Evolutionary conservation across 2,329 filamentous ascomycete genomes (phyloP), one percentile per base, ranked within the genome.

Genomic region (Pezicula rhizophila): DNA sequence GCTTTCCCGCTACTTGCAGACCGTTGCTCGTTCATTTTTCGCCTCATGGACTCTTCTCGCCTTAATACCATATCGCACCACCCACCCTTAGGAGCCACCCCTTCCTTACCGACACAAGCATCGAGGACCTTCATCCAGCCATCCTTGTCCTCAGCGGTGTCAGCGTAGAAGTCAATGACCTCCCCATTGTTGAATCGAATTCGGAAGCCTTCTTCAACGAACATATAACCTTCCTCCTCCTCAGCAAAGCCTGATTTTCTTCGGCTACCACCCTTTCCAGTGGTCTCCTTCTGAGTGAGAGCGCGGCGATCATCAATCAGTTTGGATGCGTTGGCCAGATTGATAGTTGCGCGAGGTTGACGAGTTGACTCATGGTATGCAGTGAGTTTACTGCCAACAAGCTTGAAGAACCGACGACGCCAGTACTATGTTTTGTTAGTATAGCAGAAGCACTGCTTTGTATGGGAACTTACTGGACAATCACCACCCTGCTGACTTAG

Each of bases 141-240:
- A 41, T 96, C 89, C 71, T 97, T 99, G 64, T 93, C 86, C 35
- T 80, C 80, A 2, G 84, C 80, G 28, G 82, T 91, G 68, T 97
- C 92, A 63, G 92, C 93, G 64, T 99, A 97, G 42, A 58, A 58
- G 73, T 97, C 92, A 64, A 99, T 99, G 55, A 96, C 84, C 70
- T 99, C 93, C 53, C 93, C 93, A 63, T 99, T 99, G 66, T 89
- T 95, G 70, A 99, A 99, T 50, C 92, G 89, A 66, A 99, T 95
- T 37, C 93, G 89, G 84, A 99, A 99, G 2, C 93, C 93, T 66
- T 99, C 93, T 68, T 99, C 93, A 46, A 99, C 92, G 66, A 99
- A 99, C 87, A 96, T 96, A 74, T 99, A 99, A 38, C 93, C 93
- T 66, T 99, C 93, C 70, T 99, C 93, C 57, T 99, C 93, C 68